These are phyloP conservation scores for Wallacemonas sp. DNA, from an alignment of 208 protist genomes.

Conservation along the genomic window DNA sequence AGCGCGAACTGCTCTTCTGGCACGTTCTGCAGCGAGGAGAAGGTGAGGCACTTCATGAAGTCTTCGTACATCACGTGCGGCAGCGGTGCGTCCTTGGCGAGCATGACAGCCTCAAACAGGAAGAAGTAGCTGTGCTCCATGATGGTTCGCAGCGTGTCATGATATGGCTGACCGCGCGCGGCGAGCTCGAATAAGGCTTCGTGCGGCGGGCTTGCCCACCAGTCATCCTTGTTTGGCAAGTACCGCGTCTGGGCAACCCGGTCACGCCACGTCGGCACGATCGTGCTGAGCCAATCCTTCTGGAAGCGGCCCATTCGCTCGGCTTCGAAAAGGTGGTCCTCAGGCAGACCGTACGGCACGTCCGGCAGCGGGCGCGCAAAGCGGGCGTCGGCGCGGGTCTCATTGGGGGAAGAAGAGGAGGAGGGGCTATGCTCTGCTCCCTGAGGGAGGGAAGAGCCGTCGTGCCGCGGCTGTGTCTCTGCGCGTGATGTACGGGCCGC, in stretches of 20 bases:
- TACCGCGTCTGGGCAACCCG: slow-evolving; percentile 17
- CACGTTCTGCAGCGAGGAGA: slow-evolving; percentile 64
- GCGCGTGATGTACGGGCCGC: too few species aligned
- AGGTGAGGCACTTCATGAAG: slow-evolving; percentile 80
- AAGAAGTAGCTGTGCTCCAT: slow-evolving; percentile 78
- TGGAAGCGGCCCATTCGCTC: slow-evolving; percentile 55
- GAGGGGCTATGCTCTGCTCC: too few species aligned
- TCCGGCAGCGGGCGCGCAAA: slow-evolving; percentile 24
- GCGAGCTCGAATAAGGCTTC: slow-evolving; percentile 52
- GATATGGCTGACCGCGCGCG: slow-evolving; percentile 46
- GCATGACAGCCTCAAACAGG: slow-evolving; percentile 53
- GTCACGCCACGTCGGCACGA: slow-evolving; percentile 5
- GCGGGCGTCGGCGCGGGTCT: not conserved
- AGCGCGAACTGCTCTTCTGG: slow-evolving; percentile 87
- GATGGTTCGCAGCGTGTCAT: slow-evolving; percentile 62
- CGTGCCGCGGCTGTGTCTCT: too few species aligned
- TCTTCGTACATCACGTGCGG: slow-evolving; percentile 89
- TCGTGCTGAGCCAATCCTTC: slow-evolving; percentile 43
- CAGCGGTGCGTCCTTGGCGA: slow-evolving; percentile 60
- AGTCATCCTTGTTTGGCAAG: slow-evolving; percentile 57
- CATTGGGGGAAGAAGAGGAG: not conserved
- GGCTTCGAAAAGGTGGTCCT: slow-evolving; percentile 27
- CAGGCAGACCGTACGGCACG: slow-evolving; percentile 43
- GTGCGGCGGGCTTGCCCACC: slow-evolving; percentile 62
- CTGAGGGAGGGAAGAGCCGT: too few species aligned